Evolutionary conservation across 345 rosid species (phyloP).

Genomic region (Syzygium aromaticum): DNA sequence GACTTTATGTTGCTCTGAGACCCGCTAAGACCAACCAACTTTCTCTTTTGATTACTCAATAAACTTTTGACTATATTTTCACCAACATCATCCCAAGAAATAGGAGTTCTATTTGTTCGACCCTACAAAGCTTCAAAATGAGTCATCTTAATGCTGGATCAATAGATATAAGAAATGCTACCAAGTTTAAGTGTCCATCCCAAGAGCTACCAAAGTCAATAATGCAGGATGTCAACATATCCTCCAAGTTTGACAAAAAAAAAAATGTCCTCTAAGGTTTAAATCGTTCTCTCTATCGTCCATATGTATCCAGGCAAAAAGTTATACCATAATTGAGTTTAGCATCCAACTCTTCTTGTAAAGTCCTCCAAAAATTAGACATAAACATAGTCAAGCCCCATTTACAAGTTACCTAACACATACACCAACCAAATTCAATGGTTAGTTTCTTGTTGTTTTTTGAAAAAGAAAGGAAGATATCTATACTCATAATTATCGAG

Average conservation of each 20-base stretch:
- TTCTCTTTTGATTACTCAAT: neutral
- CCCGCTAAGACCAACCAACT: neutral
- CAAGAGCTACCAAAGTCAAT: neutral
- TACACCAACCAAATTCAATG: neutral
- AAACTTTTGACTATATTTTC: neutral
- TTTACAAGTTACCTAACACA: neutral
- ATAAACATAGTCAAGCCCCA: neutral
- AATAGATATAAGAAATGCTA: neutral
- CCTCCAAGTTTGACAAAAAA: too few species aligned
- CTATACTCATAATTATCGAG: neutral
- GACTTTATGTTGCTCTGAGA: neutral
- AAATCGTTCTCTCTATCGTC: neutral
- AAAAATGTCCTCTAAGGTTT: neutral
- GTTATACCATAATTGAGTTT: neutral
- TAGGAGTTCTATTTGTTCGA: neutral
- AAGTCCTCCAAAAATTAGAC: neutral
- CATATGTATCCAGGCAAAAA: neutral
- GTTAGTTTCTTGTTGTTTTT: neutral
- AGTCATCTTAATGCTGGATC: neutral
- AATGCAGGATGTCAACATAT: neutral
- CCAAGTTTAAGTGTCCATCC: neutral
- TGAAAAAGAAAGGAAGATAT: neutral
- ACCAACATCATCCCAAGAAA: neutral
- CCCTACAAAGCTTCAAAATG: neutral
- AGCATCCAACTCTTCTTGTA: neutral